Base-by-base conservation (phyloP, 495 filamentous ascomycete species). In the Penicillium silybi region DNA sequence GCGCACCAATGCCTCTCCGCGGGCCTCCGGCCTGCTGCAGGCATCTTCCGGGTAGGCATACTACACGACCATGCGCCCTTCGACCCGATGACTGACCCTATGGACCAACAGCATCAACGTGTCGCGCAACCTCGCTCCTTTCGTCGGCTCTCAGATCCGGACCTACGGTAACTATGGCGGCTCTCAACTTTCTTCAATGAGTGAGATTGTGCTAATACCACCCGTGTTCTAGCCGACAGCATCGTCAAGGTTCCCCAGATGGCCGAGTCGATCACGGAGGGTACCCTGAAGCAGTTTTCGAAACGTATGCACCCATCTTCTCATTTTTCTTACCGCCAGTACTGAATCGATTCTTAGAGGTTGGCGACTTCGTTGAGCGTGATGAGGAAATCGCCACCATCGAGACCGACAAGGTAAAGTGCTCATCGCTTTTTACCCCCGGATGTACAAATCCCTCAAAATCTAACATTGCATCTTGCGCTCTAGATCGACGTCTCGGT, bases 301-400 rank as follows among this genome's bases (percentile, higher is more conserved):
- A 97, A 97, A 80, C 78, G 85, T 86, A 74, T 49, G 59, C 20
- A 41, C 22, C 22, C 35, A 0, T 3, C 19, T 13, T 40, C 40
- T 6, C 1, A 41, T 29, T 4, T 10, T 44, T 43, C 48, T 19
- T 40, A 38, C 27, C 35, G 38, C 34, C 15, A 37, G 39, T 56
- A 48, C 64, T 73, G 42, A 76, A 47, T 34, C 1, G 44, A n/a
- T 27, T 38, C 54, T 25, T 45, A 85, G 83, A 95, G 74, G 77
- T 96, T 66, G 93, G 93, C 49, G 95, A 99, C 74, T 93, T 81
- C 60, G 91, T 99, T 15, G 89, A 93, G 74, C 85, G 86, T 63
- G 95, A 97, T 63, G 95, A 99, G 71, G 95, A 97, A 68, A 93
- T 99, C 65, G 95, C 93, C 25, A 96, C 95, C 29, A 99, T 99